Evolutionary conservation across 768 basidiomycete species (phyloP), one percentile per base, ranked within the genome.

Genomic region (Podaxis mareebaensis): DNA sequence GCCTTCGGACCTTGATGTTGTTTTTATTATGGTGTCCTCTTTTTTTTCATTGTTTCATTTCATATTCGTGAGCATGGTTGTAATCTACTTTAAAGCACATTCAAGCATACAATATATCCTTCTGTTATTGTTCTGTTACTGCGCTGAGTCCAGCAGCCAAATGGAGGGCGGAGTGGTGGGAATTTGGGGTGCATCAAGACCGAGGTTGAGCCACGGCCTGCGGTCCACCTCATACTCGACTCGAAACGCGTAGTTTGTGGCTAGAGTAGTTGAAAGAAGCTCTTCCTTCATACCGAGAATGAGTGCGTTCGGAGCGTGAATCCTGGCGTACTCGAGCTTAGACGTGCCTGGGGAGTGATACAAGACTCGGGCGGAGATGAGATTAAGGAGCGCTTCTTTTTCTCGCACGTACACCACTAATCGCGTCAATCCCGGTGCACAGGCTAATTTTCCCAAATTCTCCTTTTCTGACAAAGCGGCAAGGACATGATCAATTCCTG

Each of bases 81-180:
- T 46, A 56, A 56, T 56, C 20, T 56, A 56, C 24, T 8, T 39
- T 56, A 56, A 56, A 56, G 54, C 54, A 40, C 54, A 36, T 56
- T 33, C 17, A 24, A 24, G 39, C 53, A 39, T 56, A 56, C 54
- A 39, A 12, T 40, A 40, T 56, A 38, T 17, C 15, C 39, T 40
- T 39, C 36, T 22, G 8, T 10, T 33, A 10, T 33, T 33, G 33
- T 33, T 33, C 33, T 22, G 20, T 40, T 39, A 24, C 13, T 28
- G 1, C 10, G 11, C 11, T 24, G 1, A 51, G 12, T 26, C 20
- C 7, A 26, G 22, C 4, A 12, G 20, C 8, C 22, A 26, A 24
- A 24, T n/a, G 24, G 49, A 2, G 22, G 13, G 12, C 1, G 24
- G 24, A 17, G 8, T 1, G 26, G 49, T 51, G 12, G 20, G 49